Conservation (phyloP, 306 rosid species). For the Malus orientalis region DNA sequence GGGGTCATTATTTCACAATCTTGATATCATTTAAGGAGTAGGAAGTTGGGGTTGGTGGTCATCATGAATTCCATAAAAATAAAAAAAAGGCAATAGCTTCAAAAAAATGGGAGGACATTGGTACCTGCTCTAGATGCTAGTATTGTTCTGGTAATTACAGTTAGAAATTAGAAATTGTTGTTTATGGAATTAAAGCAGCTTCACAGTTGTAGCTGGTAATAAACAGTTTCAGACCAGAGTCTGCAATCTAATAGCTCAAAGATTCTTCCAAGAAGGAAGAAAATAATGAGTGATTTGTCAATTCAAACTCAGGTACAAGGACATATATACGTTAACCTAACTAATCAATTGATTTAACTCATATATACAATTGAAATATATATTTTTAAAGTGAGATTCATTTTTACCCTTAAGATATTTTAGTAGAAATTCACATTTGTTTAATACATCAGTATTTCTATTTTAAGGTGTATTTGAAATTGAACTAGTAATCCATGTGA, state of each 20-base stretch:
- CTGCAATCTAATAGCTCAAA: conserved; percentile 6
- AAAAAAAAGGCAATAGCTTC: neutral
- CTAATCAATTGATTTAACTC: too few relatives aligned
- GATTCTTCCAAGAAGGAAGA: neutral
- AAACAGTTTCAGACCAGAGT: conserved; percentile 20
- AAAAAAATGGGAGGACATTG: neutral
- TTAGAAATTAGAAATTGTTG: neutral
- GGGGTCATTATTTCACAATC: conserved; percentile 18
- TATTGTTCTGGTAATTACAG: neutral
- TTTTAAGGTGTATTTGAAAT: too few relatives aligned
- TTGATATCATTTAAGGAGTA: conserved; percentile 20
- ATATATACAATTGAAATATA: too few relatives aligned
- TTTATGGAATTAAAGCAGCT: neutral
- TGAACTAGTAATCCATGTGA: neutral
- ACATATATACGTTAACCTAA: too few relatives aligned
- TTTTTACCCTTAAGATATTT: too few relatives aligned
- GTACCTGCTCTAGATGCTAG: neutral
- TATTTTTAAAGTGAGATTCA: too few relatives aligned
- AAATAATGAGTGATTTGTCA: neutral
- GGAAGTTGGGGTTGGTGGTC: conserved; percentile 8
- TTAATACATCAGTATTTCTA: too few relatives aligned
- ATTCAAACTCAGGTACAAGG: too few relatives aligned
- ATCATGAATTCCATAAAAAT: neutral
- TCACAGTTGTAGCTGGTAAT: neutral
- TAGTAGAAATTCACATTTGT: too few relatives aligned